These are phyloP conservation scores for Leishmania major DNA, from an alignment of 208 protist species.

Conservation along the genomic window DNA sequence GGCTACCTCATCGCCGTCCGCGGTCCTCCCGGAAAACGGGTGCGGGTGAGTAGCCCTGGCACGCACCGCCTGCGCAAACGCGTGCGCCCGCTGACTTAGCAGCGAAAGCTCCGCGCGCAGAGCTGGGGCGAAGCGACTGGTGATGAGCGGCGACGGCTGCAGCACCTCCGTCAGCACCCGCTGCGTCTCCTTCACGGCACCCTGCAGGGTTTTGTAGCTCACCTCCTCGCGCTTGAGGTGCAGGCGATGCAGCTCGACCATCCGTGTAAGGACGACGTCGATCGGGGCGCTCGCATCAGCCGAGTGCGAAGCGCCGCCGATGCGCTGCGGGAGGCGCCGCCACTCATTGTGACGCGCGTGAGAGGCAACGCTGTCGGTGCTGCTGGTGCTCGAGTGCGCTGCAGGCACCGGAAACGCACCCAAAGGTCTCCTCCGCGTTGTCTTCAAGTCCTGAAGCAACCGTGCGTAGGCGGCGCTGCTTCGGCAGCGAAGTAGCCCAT, in stretches of 20 bases:
- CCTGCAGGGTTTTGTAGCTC: slow-evolving; percentile 25
- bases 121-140: background rate
- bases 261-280: slow-evolving; percentile 16
- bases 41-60: slow-evolving; percentile 1
- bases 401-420: background rate
- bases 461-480: slow-evolving; percentile 21
- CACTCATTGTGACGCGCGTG: background rate
- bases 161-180: slow-evolving; percentile 33
- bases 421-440: background rate
- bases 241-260: slow-evolving; percentile 30
- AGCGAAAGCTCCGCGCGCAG: slow-evolving; percentile 20
- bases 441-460: slow-evolving; percentile 9
- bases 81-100: slow-evolving; percentile 2
- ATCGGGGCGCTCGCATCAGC: background rate
- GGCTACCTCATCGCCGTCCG: background rate
- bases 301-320: background rate
- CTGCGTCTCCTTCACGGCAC: slow-evolving; percentile 31
- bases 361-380: background rate
- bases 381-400: background rate
- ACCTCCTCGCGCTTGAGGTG: slow-evolving; percentile 35
- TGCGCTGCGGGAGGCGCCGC: background rate
- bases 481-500: slow-evolving; percentile 16
- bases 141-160: slow-evolving; percentile 8
- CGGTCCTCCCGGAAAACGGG: background rate
- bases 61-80: slow-evolving; percentile 14